Base-by-base conservation (phyloP, 2,329 filamentous ascomycete species). In the Botrytis galanthina region DNA sequence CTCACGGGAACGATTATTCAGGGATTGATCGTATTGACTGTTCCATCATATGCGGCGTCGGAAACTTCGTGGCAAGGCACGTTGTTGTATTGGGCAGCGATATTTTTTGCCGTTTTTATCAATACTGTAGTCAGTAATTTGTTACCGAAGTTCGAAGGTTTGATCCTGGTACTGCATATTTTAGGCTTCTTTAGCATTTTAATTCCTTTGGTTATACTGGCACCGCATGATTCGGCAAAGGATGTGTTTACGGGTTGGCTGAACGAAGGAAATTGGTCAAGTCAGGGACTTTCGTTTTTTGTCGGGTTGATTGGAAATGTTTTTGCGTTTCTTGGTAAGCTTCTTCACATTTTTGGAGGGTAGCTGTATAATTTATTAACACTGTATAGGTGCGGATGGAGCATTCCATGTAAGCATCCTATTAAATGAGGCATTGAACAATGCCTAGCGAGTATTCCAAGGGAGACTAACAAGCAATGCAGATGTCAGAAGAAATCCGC, bases 121-220 rank as follows among this genome's bases (percentile, higher is more conserved):
- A 86, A 86, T 76, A 85, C 83, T 0, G 77, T 83, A 35, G 78
- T 83, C 4, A 83, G 77, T 59, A 73, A 76, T 3, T 76, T 78
- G 16, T 77, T 86, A 37, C 83, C 85, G 3, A 78, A 82, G 20
- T 77, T 87, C 66, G 84, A 86, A 74, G 81, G 80, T 0, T 71
- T 84, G 2, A 81, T 85, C 39, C 78, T 86, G 3, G 79, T 84
- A 37, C 78, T 86, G 18, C 85, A 86, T 73, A 77, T 85, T 14
- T 71, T 83, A 29, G 84, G 84, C 2, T 86, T 86, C 72, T 81
- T 86, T 64, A 83, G 78, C 0, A 80, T 86, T 35, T 74, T 86
- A 76, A 80, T 82, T 37, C 79, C 80, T 0, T 82, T 86, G 57
- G 80, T 80, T 74, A 46, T 73, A 29, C 67, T 79, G 22, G 77